A percentile compares a stretch with the other conserved stretches of the same genome.
Conservation (phyloP, 352 stramenopile species). For the Phytophthora brassicae region DNA sequence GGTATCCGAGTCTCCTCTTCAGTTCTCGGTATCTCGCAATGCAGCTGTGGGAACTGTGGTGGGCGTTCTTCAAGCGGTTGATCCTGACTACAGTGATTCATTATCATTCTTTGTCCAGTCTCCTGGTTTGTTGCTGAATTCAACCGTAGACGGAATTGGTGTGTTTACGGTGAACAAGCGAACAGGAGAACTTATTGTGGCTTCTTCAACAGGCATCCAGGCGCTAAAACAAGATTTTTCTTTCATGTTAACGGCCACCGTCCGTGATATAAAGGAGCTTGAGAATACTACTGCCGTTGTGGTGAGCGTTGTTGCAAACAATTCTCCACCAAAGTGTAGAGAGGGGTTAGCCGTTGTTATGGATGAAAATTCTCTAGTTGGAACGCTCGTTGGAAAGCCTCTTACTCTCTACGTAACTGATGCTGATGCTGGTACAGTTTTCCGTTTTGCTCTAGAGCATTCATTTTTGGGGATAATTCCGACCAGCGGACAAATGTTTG, state of each 20-base stretch:
- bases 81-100: conserved; percentile 22
- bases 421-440: conserved; percentile 25
- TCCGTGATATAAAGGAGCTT: conserved; percentile 13
- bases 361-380: conserved; percentile 25
- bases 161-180: conserved; percentile 23
- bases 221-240: conserved; percentile 8
- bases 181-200: conserved; percentile 24
- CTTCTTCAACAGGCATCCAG: conserved; percentile 4
- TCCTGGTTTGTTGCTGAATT: not conserved
- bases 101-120: conserved; percentile 22
- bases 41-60: conserved; percentile 17
- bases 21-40: conserved; percentile 19
- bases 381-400: conserved; percentile 15
- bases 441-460: conserved; percentile 31
- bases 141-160: conserved; percentile 2
- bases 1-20: not conserved
- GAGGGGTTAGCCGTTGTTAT: conserved; percentile 4
- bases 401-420: conserved; percentile 20
- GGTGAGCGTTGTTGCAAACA: conserved; percentile 21
- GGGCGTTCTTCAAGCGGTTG: conserved; percentile 19
- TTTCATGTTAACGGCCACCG: conserved; percentile 19
- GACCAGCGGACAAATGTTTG: conserved; percentile 30
- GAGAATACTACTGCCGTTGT: conserved; percentile 1
- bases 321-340: conserved; percentile 17
- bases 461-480: conserved; percentile 26